Percentiles rank a stretch among this genome's conserved stretches.
Conservation (phyloP, 2,329 filamentous ascomycete genomes). For the Orbilia ellipsospora region DNA sequence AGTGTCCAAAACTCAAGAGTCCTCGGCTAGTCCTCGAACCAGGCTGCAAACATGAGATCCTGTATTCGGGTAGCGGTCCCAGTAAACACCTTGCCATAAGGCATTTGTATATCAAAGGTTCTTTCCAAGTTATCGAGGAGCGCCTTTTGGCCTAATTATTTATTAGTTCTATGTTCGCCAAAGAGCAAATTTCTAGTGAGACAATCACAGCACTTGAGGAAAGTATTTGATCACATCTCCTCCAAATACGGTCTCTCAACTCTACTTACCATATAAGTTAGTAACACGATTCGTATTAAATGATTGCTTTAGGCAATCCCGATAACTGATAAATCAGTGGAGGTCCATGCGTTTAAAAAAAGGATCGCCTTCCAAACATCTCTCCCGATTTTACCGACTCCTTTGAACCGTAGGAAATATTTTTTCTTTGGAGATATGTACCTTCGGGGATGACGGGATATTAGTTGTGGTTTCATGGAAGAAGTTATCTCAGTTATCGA, state of each 20-base stretch:
- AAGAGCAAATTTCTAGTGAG: no score
- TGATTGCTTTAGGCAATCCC: slow-evolving; percentile 9
- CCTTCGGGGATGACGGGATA: slow-evolving; percentile 18
- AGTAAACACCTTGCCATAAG: not conserved
- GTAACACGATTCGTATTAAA: slow-evolving; percentile 5
- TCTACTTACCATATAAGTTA: no score
- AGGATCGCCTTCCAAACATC: not conserved
- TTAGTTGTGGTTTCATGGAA: not conserved
- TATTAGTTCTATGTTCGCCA: no score
- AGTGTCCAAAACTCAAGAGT: no score
- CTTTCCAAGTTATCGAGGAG: not conserved
- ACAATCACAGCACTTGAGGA: no score
- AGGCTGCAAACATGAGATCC: no score
- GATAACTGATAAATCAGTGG: no score
- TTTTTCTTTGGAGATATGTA: not conserved
- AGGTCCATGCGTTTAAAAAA: not conserved
- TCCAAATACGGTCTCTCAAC: no score
- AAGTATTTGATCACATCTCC: no score
- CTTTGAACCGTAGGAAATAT: not conserved
- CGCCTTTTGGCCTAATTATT: not conserved
- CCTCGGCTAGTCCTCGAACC: no score
- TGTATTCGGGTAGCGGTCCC: no score
- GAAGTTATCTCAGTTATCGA: slow-evolving; percentile 5
- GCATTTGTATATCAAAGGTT: not conserved
- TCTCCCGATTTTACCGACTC: not conserved